A percentile compares a stretch with the other conserved stretches of the same genome.
Evolutionary conservation across 192 early-diverging fungal species (phyloP).

Genomic region (Diversispora eburnea): DNA sequence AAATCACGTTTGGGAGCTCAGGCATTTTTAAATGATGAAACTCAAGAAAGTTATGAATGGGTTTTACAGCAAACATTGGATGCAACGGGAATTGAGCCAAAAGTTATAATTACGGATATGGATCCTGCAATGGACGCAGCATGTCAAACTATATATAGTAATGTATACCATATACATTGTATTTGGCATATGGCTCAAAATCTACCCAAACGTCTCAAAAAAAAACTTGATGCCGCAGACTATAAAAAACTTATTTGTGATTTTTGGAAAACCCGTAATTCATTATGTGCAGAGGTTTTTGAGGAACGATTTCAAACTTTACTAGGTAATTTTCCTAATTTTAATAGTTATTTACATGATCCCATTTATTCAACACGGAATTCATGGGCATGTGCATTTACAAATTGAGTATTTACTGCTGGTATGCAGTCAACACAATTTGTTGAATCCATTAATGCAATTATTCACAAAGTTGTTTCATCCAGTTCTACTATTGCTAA

Average conservation of each 20-base stretch:
- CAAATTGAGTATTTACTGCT: constrained; percentile 7
- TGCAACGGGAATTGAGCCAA: neutral
- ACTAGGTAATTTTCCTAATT: neutral
- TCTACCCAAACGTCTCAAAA: neutral
- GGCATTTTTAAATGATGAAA: constrained; percentile 7
- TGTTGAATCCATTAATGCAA: constrained; percentile 13
- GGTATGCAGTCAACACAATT: constrained; percentile 28
- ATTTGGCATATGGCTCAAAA: constrained; percentile 1
- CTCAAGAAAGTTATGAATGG: constrained; percentile 7
- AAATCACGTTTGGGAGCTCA: neutral
- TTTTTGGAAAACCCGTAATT: neutral
- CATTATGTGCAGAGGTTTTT: neutral
- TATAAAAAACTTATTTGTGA: neutral
- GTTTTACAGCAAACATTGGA: neutral
- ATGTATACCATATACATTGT: no score
- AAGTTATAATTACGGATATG: neutral
- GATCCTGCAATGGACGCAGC: constrained; percentile 1
- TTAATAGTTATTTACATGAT: neutral
- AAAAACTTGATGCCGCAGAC: neutral
- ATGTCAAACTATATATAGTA: neutral
- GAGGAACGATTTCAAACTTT: neutral
- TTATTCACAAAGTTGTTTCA: constrained; percentile 7
- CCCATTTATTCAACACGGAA: neutral
- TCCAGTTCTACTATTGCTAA: neutral
- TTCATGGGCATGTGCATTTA: constrained; percentile 16